A percentile compares a stretch with the other conserved stretches of the same genome.
These are phyloP conservation scores for Aureobasidium leucospermi DNA, from an alignment of 2,329 filamentous ascomycete species.

Conservation along the genomic window DNA sequence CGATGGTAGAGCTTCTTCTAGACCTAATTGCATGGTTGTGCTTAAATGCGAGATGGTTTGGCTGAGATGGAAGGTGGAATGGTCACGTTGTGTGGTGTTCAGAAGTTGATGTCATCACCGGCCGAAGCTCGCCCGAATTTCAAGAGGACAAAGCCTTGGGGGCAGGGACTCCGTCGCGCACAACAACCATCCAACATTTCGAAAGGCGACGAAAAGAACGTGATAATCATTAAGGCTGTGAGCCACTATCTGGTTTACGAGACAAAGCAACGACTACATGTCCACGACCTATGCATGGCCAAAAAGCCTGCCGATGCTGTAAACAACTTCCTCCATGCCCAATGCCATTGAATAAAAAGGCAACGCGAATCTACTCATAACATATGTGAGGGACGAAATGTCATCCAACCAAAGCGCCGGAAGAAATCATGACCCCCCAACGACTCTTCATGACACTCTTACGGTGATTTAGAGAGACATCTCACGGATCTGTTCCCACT, in stretches of 20 bases:
- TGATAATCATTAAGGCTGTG: not conserved
- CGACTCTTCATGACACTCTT: not conserved
- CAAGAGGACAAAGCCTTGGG: not conserved
- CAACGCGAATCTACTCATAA: not conserved
- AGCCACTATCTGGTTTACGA: not conserved
- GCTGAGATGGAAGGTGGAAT: not conserved
- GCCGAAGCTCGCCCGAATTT: not conserved
- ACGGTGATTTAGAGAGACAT: not conserved
- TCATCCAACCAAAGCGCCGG: not conserved
- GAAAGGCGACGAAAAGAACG: not conserved
- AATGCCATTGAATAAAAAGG: not conserved
- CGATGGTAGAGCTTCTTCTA: constrained; percentile 13
- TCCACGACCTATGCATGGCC: not conserved
- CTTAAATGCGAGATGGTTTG: not conserved
- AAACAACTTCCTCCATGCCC: not conserved
- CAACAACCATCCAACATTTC: not conserved
- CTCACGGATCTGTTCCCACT: constrained; percentile 45
- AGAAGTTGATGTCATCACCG: not conserved
- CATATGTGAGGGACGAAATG: not conserved
- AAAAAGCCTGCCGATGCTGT: not conserved
- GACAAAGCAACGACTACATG: not conserved
- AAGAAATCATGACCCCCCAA: not conserved
- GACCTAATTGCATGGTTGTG: constrained; percentile 13
- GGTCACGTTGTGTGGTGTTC: not conserved
- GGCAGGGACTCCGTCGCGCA: not conserved